Percentiles rank a stretch among this genome's conserved stretches.
Conservation (phyloP, 2,329 filamentous ascomycete species). For the Aaosphaeria arxii region DNA sequence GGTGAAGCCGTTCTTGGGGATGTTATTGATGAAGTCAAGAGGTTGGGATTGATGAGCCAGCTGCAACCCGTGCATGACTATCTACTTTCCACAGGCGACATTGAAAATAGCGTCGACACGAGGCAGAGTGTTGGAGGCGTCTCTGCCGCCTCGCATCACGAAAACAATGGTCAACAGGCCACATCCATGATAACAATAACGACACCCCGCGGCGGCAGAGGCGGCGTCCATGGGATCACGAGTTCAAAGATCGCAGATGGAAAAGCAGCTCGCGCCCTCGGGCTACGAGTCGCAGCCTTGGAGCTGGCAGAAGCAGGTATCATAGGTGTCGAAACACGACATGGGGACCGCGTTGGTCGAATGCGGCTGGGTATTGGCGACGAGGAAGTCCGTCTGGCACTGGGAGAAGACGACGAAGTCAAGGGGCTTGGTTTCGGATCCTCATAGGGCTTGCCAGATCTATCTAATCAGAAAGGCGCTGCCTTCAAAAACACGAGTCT, state of each 20-base stretch:
- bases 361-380: slow-evolving; percentile 82
- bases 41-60: slow-evolving; percentile 61
- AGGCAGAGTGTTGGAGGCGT: slow-evolving; percentile 4
- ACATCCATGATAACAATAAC: slow-evolving; percentile 2
- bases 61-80: slow-evolving; percentile 61
- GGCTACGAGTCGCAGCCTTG: slow-evolving; percentile 70
- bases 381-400: slow-evolving; percentile 84
- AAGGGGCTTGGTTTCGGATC: slow-evolving; percentile 62
- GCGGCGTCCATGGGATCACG: background rate
- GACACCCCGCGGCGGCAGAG: slow-evolving; percentile 1
- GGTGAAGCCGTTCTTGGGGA: slow-evolving; percentile 87
- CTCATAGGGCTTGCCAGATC: background rate
- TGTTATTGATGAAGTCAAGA: slow-evolving; percentile 79
- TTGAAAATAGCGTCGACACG: slow-evolving; percentile 22
- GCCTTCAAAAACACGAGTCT: too few relatives aligned
- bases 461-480: too few relatives aligned
- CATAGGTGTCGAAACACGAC: slow-evolving; percentile 73
- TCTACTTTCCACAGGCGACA: slow-evolving; percentile 45
- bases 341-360: slow-evolving; percentile 82
- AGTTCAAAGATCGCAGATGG: slow-evolving; percentile 15
- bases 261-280: slow-evolving; percentile 46
- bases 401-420: slow-evolving; percentile 84
- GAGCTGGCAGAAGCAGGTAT: slow-evolving; percentile 86
- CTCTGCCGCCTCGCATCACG: slow-evolving; percentile 5
- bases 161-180: slow-evolving; percentile 3